A percentile compares a stretch with the other conserved stretches of the same genome.
Evolutionary conservation across 2,329 filamentous ascomycete genomes (phyloP).

Genomic region (Amesomyces nigricolor): DNA sequence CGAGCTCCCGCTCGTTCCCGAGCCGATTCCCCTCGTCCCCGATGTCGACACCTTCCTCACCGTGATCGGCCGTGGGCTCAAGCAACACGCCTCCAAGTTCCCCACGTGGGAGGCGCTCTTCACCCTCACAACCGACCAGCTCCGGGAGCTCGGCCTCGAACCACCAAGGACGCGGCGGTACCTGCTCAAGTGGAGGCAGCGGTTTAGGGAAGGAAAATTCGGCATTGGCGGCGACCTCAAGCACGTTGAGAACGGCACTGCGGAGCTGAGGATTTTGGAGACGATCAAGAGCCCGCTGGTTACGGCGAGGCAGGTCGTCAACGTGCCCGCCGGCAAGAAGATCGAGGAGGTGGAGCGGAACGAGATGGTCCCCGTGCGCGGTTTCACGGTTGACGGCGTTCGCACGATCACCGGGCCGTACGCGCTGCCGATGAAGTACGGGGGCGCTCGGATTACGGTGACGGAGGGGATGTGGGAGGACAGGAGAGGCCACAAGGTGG

Average conservation of each 20-base stretch:
- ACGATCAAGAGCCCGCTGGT: conserved; percentile 29
- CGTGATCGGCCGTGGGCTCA: conserved; percentile 82
- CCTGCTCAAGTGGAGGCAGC: conserved; percentile 79
- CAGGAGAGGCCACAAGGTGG: conserved; percentile 80
- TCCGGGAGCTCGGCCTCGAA: conserved; percentile 81
- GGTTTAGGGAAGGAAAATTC: conserved; percentile 70
- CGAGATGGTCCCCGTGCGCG: conserved; percentile 50
- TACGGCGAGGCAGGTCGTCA: conserved; percentile 49
- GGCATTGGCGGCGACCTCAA: conserved; percentile 79
- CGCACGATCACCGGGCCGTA: conserved; percentile 70
- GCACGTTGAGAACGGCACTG: conserved; percentile 56
- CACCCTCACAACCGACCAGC: conserved; percentile 67
- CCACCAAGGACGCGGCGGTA: conserved; percentile 77
- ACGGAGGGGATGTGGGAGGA: conserved; percentile 93
- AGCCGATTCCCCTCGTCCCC: conserved; percentile 78
- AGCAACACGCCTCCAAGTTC: conserved; percentile 78
- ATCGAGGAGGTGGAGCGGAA: conserved; percentile 31
- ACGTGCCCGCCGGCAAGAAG: conserved; percentile 46
- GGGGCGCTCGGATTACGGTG: conserved; percentile 60
- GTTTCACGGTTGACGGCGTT: conserved; percentile 63
- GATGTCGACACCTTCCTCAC: conserved; percentile 81
- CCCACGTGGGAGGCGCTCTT: conserved; percentile 88
- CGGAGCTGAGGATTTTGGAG: conserved; percentile 46
- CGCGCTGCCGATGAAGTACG: conserved; percentile 61
- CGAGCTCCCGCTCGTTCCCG: conserved; percentile 46